Evolutionary conservation across 1,284 basidiomycete species (phyloP).

Genomic region (Cryptococcus sp.): DNA sequence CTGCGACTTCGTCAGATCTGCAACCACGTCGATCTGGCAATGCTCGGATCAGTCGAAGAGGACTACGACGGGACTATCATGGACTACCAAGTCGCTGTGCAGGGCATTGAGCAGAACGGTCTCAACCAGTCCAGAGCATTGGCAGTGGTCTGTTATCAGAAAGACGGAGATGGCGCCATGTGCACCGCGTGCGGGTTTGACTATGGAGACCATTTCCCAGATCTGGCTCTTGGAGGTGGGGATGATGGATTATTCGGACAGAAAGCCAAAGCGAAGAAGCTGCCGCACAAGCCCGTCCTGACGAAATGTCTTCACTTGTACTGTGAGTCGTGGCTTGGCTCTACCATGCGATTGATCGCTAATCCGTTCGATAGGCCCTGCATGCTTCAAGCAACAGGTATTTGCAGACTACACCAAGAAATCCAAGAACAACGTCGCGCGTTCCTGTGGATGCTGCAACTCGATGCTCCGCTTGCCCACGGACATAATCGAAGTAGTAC

Average conservation of each 20-base stretch:
- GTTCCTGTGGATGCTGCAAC: constrained; percentile 75
- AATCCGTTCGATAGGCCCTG: constrained; percentile 48
- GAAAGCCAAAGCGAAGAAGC: constrained; percentile 36
- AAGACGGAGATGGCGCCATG: constrained; percentile 76
- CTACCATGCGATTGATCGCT: not conserved
- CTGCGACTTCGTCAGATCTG: constrained; percentile 94
- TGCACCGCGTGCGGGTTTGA: constrained; percentile 85
- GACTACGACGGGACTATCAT: constrained; percentile 64
- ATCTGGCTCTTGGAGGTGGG: constrained; percentile 53
- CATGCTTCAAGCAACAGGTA: constrained; percentile 74
- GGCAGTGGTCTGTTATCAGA: constrained; percentile 75
- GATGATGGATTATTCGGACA: constrained; percentile 43
- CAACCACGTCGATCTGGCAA: constrained; percentile 90
- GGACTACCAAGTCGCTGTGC: constrained; percentile 72
- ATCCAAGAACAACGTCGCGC: constrained; percentile 58
- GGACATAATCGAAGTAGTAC: constrained; percentile 76
- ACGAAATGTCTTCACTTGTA: constrained; percentile 94
- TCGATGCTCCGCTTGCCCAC: constrained; percentile 60
- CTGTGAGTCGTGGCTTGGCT: constrained; percentile 57
- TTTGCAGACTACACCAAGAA: constrained; percentile 79
- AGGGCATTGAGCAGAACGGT: constrained; percentile 77
- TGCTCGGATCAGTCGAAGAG: constrained; percentile 54
- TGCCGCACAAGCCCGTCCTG: constrained; percentile 58
- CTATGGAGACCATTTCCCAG: constrained; percentile 60
- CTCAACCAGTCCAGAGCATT: constrained; percentile 72